A percentile compares a stretch with the other conserved stretches of the same genome.
Conservation (phyloP, 768 basidiomycete genomes). For the Pleurotus pulmonarius region DNA sequence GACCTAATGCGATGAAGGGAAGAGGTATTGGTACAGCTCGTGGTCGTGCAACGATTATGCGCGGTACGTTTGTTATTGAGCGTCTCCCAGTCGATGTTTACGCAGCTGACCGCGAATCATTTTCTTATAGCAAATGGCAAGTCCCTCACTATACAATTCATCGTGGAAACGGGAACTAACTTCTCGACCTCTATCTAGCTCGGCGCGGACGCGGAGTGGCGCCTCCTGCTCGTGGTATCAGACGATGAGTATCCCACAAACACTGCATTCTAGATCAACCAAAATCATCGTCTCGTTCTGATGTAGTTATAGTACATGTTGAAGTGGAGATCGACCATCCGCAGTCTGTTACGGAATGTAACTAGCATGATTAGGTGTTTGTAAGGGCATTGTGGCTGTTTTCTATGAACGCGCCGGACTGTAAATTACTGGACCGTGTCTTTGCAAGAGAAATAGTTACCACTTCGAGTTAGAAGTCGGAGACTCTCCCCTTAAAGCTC, state of each 20-base stretch:
- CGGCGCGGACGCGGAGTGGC: conserved; percentile 84
- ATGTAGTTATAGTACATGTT: not conserved
- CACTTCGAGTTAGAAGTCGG: conserved; percentile 59
- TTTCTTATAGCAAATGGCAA: conserved; percentile 69
- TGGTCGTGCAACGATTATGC: conserved; percentile 97
- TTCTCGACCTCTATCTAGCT: conserved; percentile 39
- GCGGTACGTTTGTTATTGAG: conserved; percentile 50
- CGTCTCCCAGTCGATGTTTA: conserved; percentile 8
- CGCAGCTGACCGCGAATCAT: conserved; percentile 15
- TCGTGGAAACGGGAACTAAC: conserved; percentile 64
- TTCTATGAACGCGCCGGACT: too few relatives aligned
- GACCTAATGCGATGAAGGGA: conserved; percentile 97
- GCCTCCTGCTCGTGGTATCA: conserved; percentile 72
- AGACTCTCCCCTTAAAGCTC: conserved; percentile 88
- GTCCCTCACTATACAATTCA: conserved; percentile 53
- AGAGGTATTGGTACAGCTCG: conserved; percentile 98
- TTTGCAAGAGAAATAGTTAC: too few relatives aligned
- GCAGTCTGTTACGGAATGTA: not conserved
- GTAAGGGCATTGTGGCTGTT: too few relatives aligned
- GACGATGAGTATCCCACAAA: conserved; percentile 49
- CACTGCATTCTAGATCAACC: conserved; percentile 8
- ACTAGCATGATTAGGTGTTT: too few relatives aligned
- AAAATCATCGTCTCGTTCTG: conserved; percentile 5
- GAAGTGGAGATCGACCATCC: not conserved
- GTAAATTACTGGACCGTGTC: too few relatives aligned